A percentile compares a stretch with the other conserved stretches of the same genome.
Conservation (phyloP, 108 stramenopile species). For the Fragilaria crotonensis region DNA sequence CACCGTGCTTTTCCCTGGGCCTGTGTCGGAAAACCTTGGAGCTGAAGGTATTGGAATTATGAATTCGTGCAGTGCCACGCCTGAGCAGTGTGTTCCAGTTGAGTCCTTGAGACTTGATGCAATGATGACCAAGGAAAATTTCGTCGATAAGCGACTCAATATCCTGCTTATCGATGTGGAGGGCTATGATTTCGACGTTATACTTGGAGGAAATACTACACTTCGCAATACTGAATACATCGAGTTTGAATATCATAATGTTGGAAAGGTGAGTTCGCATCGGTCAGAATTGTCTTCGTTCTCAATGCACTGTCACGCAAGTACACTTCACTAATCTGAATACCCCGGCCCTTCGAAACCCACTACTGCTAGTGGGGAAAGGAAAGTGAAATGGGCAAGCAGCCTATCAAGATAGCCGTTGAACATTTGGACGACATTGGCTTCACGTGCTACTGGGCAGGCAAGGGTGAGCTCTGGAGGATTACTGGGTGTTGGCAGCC, state of each 20-base stretch:
- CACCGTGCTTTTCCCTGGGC: no score
- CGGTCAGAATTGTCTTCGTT: no score
- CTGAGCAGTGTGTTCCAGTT: no score
- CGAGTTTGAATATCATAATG: conserved; percentile 49
- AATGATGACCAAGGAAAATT: no score
- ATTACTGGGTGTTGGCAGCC: conserved; percentile 38
- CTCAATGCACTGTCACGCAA: no score
- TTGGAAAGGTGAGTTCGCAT: conserved; percentile 25
- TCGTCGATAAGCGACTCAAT: no score
- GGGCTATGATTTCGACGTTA: conserved; percentile 29
- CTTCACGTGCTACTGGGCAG: conserved; percentile 48
- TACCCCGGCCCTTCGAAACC: neutral
- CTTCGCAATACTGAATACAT: conserved; percentile 16
- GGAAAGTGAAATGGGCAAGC: neutral
- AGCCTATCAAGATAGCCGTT: conserved; percentile 9
- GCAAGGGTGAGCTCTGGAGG: conserved; percentile 33
- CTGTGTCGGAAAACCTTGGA: no score
- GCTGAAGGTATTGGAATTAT: no score
- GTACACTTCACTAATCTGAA: neutral
- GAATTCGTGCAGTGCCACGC: no score
- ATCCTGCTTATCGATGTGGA: conserved; percentile 33
- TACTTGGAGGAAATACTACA: conserved; percentile 13
- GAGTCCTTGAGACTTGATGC: no score
- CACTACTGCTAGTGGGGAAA: neutral
- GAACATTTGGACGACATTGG: conserved; percentile 6